These are phyloP conservation scores for Blumeria hordei DNA, from an alignment of 2,329 filamentous ascomycete species.

Conservation along the genomic window DNA sequence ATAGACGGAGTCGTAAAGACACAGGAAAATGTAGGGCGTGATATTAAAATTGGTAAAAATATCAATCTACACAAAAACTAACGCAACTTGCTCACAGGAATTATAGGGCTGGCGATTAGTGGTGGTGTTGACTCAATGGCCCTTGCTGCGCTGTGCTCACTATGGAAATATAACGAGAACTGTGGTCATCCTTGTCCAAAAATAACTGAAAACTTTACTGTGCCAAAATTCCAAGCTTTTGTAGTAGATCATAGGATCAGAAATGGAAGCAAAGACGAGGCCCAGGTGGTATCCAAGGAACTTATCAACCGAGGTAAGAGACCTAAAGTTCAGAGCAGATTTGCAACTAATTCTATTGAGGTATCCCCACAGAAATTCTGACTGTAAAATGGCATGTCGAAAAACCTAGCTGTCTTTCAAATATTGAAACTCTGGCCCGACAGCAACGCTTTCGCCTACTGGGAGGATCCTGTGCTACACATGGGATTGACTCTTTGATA, in stretches of 20 bases:
- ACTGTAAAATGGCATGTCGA: constrained; percentile 26
- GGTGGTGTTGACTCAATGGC: constrained; percentile 98
- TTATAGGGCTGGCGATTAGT: constrained; percentile 53
- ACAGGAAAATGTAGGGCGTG: no score
- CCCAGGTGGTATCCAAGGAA: constrained; percentile 20
- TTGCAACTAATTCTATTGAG: constrained; percentile 5
- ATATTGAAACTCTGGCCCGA: constrained; percentile 59
- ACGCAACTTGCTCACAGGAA: no score
- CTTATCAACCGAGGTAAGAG: constrained; percentile 9
- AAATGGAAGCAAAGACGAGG: constrained; percentile 26
- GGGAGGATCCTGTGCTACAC: constrained; percentile 30
- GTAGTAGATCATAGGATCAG: constrained; percentile 35
- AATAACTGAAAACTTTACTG: constrained; percentile 16
- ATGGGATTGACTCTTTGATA: constrained; percentile 35
- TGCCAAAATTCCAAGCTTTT: constrained; percentile 21
- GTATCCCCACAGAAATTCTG: constrained; percentile 11
- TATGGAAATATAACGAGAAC: constrained; percentile 12
- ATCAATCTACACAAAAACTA: no score
- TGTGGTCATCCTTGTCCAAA: no score
- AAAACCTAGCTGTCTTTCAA: constrained; percentile 23
- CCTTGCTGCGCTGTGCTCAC: constrained; percentile 47
- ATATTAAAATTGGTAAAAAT: no score
- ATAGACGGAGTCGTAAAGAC: no score
- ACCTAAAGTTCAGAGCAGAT: neutral
- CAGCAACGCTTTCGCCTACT: constrained; percentile 47